phyloP scores from a whole-genome alignment of 305 asterid species.

The Plantago coronopus region DNA sequence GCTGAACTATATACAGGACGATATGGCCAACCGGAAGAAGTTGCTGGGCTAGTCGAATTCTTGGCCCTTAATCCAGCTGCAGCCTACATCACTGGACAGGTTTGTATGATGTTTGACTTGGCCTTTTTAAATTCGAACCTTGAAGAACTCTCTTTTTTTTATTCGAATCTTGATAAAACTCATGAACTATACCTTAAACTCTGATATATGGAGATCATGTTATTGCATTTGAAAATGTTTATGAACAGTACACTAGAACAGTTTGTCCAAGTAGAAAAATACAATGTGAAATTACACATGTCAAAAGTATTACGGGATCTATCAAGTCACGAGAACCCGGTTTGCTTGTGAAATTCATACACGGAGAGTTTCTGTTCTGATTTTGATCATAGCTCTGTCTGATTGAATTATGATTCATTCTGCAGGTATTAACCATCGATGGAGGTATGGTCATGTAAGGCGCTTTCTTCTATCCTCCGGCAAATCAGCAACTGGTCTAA shows the following conservation, averaged over 20 bases:
- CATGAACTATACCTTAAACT: neutral
- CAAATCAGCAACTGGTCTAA: neutral
- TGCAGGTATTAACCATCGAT: constrained; percentile 80
- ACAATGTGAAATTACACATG: too few relatives aligned
- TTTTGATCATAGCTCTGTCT: neutral
- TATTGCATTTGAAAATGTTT: too few relatives aligned
- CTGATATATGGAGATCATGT: too few relatives aligned
- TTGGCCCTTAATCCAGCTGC: constrained; percentile 84
- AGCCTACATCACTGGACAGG: constrained; percentile 92
- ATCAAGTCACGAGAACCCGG: neutral
- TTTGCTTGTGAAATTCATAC: neutral
- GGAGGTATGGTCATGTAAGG: constrained; percentile 97
- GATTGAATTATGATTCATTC: neutral
- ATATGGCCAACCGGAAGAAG: constrained; percentile 92
- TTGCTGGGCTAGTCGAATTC: constrained; percentile 89
- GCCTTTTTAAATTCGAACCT: neutral
- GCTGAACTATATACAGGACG: constrained; percentile 49
- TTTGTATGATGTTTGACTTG: constrained; percentile 19
- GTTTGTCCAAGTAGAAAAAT: too few relatives aligned
- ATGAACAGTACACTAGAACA: too few relatives aligned
- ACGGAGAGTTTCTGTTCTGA: neutral
- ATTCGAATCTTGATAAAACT: neutral
- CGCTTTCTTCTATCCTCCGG: constrained; percentile 8
- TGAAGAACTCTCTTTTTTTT: neutral
- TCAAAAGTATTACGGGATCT: neutral